Percentiles rank a stretch among this genome's conserved stretches.
phyloP scores from a whole-genome alignment of 169 alveolate species.

The Plasmodium fragile region DNA sequence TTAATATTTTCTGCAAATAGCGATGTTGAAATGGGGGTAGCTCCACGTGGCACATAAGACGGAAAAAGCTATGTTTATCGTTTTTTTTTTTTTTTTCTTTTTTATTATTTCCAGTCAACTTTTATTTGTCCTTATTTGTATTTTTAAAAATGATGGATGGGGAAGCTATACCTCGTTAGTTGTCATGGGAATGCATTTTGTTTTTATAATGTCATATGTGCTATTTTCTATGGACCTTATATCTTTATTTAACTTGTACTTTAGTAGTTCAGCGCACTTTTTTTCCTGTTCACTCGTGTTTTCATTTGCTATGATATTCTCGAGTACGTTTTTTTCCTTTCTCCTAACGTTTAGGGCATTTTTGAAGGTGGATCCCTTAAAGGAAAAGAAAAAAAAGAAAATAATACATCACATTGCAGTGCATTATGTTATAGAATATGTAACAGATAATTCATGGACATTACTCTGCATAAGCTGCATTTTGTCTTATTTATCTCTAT shows the following conservation, averaged over 20 bases:
- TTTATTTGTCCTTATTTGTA: neutral
- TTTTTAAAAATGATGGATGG: neutral
- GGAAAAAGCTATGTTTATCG: neutral
- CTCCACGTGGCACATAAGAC: neutral
- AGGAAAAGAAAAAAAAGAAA: neutral
- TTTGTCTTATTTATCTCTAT: neutral
- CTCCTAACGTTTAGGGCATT: constrained; percentile 75
- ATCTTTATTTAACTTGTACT: constrained; percentile 49
- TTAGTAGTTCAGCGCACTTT: constrained; percentile 59
- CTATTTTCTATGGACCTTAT: constrained; percentile 60
- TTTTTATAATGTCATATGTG: constrained; percentile 33
- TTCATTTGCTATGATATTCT: constrained; percentile 52
- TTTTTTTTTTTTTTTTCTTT: neutral
- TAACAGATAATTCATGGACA: neutral
- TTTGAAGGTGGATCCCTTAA: constrained; percentile 68
- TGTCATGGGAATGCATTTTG: constrained; percentile 65
- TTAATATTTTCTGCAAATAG: constrained; percentile 54
- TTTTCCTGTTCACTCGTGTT: constrained; percentile 23
- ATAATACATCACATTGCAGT: neutral
- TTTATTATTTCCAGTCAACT: neutral
- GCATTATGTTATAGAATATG: neutral
- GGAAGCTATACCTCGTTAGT: constrained; percentile 51
- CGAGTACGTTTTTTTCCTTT: constrained; percentile 59
- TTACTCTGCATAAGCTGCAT: neutral
- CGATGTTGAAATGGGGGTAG: neutral